Base-by-base conservation (phyloP, 345 rosid species). In the Ceriops zippeliana region DNA sequence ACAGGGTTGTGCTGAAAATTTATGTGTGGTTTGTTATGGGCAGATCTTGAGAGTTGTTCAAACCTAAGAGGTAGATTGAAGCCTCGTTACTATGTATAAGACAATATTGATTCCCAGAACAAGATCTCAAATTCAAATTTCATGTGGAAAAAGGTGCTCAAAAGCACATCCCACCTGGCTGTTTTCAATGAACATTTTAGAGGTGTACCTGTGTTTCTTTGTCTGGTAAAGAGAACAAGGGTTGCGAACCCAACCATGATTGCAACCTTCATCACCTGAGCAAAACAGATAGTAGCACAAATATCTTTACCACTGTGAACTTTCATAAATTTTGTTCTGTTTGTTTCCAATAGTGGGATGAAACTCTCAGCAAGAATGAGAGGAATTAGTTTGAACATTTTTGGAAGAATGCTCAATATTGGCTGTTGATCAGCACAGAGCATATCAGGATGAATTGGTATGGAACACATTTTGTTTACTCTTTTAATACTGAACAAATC, bases 181-280 rank as follows among this genome's bases (percentile, higher is more conserved):
- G 49, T 42, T 42, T 42, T 42, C 49, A 1, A 56, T 4, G 28
- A 56, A 56, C 11, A 56, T 56, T 21, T 21, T 24, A 56, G 22
- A 31, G 53, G 38, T 56, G 28, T 75, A 85, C 90, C 87, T 69
- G 78, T 61, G 28, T 75, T 80, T 73, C 72, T 71, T 74, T 81
- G 80, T 74, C 90, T 83, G 6, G 90, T 84, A 65, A 86, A 70
- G 65, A 86, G 52, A 78, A 88, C 90, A 60, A 88, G 84, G 35
- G 86, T 53, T 53, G 86, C 90, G 72, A 86, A 88, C 0, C 90
- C 89, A n/a, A 84, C 80, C 81, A 83, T 86, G 78, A 84, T 82
- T 52, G 75, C 83, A 53, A 69, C 73, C 66, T 68, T 84, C 77
- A 83, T 57, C 66, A 79, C 79, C 90, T 87, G 9, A 16, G 20